These are phyloP conservation scores for Silene noctiflora DNA, from an alignment of 179 eudicot genomes.

Conservation along the genomic window DNA sequence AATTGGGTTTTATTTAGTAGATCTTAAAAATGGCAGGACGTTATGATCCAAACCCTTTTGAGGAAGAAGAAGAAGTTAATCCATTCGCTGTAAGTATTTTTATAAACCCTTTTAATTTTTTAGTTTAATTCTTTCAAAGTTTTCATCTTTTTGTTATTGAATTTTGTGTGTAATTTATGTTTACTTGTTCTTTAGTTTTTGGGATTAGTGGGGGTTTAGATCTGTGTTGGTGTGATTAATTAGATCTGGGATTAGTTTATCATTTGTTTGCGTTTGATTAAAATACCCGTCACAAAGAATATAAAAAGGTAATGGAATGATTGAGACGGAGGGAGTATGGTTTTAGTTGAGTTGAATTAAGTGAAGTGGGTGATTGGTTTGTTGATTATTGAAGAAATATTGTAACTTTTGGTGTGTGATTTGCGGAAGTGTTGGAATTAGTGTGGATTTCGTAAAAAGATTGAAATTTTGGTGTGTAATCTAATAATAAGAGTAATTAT, in stretches of 20 bases:
- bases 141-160: background rate
- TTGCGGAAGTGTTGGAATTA: background rate
- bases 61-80: constrained; percentile 66
- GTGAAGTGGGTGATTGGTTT: constrained; percentile 10
- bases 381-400: background rate
- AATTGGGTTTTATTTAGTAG: constrained; percentile 20
- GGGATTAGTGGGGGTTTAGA: constrained; percentile 16
- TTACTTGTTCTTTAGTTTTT: background rate
- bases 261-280: too few species aligned
- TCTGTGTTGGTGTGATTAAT: background rate
- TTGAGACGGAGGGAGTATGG: too few species aligned
- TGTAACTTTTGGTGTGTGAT: background rate
- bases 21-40: constrained; percentile 55
- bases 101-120: background rate
- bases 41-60: constrained; percentile 78
- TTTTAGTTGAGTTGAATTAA: constrained; percentile 2
- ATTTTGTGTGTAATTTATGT: background rate
- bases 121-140: background rate
- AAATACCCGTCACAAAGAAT: too few species aligned
- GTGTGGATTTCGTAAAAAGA: background rate
- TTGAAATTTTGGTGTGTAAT: constrained; percentile 3
- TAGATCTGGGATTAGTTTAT: constrained; percentile 22
- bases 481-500: too few species aligned
- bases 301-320: too few species aligned
- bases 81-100: constrained; percentile 60